These are phyloP conservation scores for Pyrenula aspistea DNA, from an alignment of 495 filamentous ascomycete genomes.

Conservation along the genomic window DNA sequence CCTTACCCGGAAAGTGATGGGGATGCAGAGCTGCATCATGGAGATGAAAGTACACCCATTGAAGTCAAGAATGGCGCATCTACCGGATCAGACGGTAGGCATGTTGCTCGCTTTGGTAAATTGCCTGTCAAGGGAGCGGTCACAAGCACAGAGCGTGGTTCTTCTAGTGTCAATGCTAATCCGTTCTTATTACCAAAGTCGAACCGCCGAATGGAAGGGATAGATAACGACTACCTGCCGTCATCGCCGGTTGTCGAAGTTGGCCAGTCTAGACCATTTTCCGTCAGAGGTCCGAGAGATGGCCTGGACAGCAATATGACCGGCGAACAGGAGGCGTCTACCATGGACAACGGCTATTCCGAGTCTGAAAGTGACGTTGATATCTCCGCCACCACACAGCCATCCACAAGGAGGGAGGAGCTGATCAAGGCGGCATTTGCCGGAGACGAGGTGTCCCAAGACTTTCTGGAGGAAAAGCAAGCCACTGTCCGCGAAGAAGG, in stretches of 20 bases:
- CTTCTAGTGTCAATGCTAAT: no score
- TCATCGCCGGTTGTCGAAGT: background rate
- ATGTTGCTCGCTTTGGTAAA: background rate
- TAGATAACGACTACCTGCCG: background rate
- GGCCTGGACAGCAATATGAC: no score
- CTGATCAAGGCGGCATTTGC: constrained; percentile 81
- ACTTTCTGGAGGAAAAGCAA: constrained; percentile 73
- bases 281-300: no score
- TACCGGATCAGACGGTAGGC: background rate
- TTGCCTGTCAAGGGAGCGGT: no score
- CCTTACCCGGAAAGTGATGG: background rate
- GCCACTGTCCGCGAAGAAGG: constrained; percentile 65
- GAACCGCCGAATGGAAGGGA: background rate
- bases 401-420: constrained; percentile 46
- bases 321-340: constrained; percentile 4
- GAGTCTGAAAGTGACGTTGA: constrained; percentile 43
- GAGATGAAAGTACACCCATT: background rate
- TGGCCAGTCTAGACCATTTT: background rate
- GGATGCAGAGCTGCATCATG: background rate
- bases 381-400: constrained; percentile 29
- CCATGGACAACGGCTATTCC: constrained; percentile 8
- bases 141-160: background rate
- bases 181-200: background rate
- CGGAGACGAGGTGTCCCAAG: constrained; percentile 72
- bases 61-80: background rate